Conservation (phyloP, 2,329 filamentous ascomycete genomes). For the Leptoxyphium fumago region DNA sequence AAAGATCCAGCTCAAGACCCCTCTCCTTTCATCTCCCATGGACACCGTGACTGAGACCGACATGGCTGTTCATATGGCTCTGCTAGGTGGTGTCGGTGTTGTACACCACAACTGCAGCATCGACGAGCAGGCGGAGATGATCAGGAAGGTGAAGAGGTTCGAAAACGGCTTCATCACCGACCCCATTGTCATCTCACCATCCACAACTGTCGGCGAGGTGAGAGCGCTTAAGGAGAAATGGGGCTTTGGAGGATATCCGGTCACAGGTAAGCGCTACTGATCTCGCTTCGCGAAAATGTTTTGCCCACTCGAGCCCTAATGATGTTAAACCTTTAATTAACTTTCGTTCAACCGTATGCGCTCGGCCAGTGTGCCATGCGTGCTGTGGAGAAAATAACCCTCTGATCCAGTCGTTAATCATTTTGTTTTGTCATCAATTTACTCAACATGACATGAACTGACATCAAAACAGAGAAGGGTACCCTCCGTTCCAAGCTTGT, state of each 20-base stretch:
- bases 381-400: constrained; percentile 19
- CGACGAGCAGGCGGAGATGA: constrained; percentile 95
- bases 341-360: constrained; percentile 99
- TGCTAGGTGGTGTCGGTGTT: constrained; percentile 78
- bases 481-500: constrained; percentile 90
- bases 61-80: constrained; percentile 96
- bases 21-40: constrained; percentile 96
- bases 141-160: constrained; percentile 96
- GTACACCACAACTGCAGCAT: constrained; percentile 99
- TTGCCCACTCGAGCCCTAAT: constrained; percentile 24
- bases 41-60: constrained; percentile 98
- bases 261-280: constrained; percentile 64
- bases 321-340: constrained; percentile 79
- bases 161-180: constrained; percentile 99
- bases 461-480: constrained; percentile 54
- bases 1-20: constrained; percentile 89
- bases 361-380: constrained; percentile 22
- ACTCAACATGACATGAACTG: constrained; percentile 4
- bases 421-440: background rate
- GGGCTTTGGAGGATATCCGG: constrained; percentile 96
- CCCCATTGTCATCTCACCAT: constrained; percentile 77
- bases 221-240: constrained; percentile 91
- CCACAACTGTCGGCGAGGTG: constrained; percentile 80
- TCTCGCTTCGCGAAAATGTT: background rate
- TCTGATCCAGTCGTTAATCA: constrained; percentile 12